Evolutionary conservation across 148 eudicot species (phyloP), one percentile per base, ranked within the genome.

Genomic region (Amaranthus palmeri): DNA sequence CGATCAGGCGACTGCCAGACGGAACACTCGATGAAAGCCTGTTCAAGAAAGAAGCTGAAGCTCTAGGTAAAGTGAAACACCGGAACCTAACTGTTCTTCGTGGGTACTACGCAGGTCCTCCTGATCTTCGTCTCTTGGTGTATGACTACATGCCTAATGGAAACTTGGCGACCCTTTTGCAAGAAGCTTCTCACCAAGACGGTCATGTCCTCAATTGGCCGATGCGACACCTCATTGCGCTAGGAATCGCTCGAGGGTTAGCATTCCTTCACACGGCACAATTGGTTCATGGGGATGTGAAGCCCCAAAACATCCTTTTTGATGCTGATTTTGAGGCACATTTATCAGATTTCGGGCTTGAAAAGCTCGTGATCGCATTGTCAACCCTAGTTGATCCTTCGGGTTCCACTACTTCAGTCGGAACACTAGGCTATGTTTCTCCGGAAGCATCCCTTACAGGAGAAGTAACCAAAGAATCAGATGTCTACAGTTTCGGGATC

Each of bases 141-240:
- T 87, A 81, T 56, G 96, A 90, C 70, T 90, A 90, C 88, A 90
- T 90, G 96, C 96, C 96, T 25, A 90, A 90, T 69, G 96, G 96
- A 44, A 90, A 90, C 79, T 79, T 90, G 10, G 85, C 85, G 3
- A 90, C 96, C 40, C 77, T 90, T 3, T 82, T 90, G 4, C 92
- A 87, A 76, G 96, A 90, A 75, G 96, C 96, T 18, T 85, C 87
- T 6, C 96, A 90, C 67, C 89, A 87, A 70, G 96, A 87, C 50
- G 96, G 96, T 12, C 96, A 90, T 72, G 96, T 90, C 40, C 81
- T 90, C 1, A 90, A 90, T 42, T 90, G 96, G 96, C 96, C 96
- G 10, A 90, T 90, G 96, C 76, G 96, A 57, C 92, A 90, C 76
- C 81, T 90, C 10, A 87, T 90, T 58, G 91, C 92, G 0, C 80